These are phyloP conservation scores for Neurospora sp. DNA, from an alignment of 495 filamentous ascomycete genomes.

Conservation along the genomic window DNA sequence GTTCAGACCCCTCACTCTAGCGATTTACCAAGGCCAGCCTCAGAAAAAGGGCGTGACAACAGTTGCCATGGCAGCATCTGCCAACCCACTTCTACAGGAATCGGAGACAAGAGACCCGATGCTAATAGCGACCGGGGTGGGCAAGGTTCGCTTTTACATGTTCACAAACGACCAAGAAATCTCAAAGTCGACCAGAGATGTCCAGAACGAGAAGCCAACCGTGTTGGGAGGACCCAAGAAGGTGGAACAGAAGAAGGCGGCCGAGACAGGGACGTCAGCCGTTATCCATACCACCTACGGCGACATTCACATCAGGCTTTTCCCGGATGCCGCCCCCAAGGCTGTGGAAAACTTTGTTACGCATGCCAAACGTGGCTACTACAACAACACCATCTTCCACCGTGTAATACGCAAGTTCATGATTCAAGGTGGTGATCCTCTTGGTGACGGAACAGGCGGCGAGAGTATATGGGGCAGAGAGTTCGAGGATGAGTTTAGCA, in stretches of 20 bases:
- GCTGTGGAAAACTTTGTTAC: slow-evolving; percentile 99
- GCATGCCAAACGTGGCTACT: slow-evolving; percentile 79
- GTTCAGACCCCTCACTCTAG: slow-evolving; percentile 69
- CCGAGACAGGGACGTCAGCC: slow-evolving; percentile 65
- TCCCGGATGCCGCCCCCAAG: slow-evolving; percentile 84
- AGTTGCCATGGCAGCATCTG: slow-evolving; percentile 93
- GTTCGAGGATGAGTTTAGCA: slow-evolving; percentile 92
- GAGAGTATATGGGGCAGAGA: slow-evolving; percentile 95
- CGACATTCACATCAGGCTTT: slow-evolving; percentile 90
- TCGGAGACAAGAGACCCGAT: slow-evolving; percentile 88
- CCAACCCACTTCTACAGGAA: slow-evolving; percentile 87
- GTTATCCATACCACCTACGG: slow-evolving; percentile 89
- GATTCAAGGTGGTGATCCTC: slow-evolving; percentile 88
- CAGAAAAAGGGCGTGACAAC: slow-evolving; percentile 86
- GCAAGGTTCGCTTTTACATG: slow-evolving; percentile 94
- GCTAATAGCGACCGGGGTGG: slow-evolving; percentile 69
- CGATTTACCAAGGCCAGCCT: slow-evolving; percentile 92
- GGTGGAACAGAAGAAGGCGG: slow-evolving; percentile 43
- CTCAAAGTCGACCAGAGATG: slow-evolving; percentile 75
- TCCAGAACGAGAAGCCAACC: slow-evolving; percentile 90
- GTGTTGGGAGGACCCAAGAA: slow-evolving; percentile 32
- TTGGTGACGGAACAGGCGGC: slow-evolving; percentile 91
- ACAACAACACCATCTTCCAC: slow-evolving; percentile 96
- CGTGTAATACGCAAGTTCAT: slow-evolving; percentile 97
- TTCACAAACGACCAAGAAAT: slow-evolving; percentile 86